Percentiles rank a stretch among this genome's conserved stretches.
phyloP scores from a whole-genome alignment of 148 eudicot species.

The Nepenthes gracilis region DNA sequence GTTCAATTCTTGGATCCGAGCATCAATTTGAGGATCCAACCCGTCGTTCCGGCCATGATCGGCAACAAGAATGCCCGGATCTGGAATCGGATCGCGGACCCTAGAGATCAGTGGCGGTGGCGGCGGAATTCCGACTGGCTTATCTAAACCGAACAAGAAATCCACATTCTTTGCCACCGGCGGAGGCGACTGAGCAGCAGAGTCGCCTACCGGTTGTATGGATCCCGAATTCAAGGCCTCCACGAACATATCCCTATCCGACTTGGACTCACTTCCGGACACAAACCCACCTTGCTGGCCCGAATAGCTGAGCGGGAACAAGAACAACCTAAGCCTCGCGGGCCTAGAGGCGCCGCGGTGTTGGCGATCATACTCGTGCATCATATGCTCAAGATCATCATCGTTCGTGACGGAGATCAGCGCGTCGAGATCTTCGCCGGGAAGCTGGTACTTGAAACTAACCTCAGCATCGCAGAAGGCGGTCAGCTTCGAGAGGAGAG shows the following conservation, averaged over 20 bases:
- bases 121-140: constrained; percentile 12
- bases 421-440: constrained; percentile 83
- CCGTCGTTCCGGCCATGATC: background rate
- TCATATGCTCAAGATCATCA: constrained; percentile 85
- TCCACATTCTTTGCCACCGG: constrained; percentile 31
- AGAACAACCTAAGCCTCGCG: constrained; percentile 52
- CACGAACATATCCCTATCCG: constrained; percentile 46
- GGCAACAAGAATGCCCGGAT: constrained; percentile 13
- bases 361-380: constrained; percentile 77
- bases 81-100: constrained; percentile 15
- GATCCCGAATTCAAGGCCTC: constrained; percentile 44
- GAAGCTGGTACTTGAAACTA: constrained; percentile 71
- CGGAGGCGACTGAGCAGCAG: constrained; percentile 14
- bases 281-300: constrained; percentile 7
- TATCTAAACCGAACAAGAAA: constrained; percentile 65
- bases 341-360: constrained; percentile 49
- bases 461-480: constrained; percentile 20
- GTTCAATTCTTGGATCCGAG: constrained; percentile 47
- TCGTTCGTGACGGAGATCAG: constrained; percentile 82
- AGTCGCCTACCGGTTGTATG: constrained; percentile 4
- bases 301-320: constrained; percentile 20
- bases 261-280: constrained; percentile 20
- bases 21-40: constrained; percentile 32
- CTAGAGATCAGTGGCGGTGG: constrained; percentile 3
- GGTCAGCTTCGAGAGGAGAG: constrained; percentile 25